Evolutionary conservation across 2,329 filamentous ascomycete species (phyloP), one percentile per base, ranked within the genome.

Genomic region (Microdochium bolleyi): DNA sequence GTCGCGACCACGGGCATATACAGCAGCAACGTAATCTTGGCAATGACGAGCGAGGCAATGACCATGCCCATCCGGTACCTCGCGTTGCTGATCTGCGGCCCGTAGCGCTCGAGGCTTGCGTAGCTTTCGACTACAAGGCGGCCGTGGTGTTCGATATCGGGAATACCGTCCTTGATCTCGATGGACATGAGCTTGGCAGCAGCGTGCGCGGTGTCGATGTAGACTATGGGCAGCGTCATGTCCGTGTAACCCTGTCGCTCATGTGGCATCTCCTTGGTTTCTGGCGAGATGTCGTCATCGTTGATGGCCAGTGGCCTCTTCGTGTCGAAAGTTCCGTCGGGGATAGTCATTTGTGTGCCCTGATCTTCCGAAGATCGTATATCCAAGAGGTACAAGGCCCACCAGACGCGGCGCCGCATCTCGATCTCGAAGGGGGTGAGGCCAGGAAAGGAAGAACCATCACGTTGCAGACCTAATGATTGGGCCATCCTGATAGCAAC

Each of bases 21-120:
- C 2, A 89, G 78, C 55, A 91, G 78, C 34, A 94, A 75, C 71
- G 85, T 89, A 73, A 91, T 83, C 68, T 91, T 92, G 51, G 84
- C 84, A 70, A 91, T 80, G 56, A 92, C 83, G 30, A 92, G 74
- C 10, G 87, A 80, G 2, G 82, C 78, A 24, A 89, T 75, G 25
- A 86, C 87, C 3, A 72, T 55, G 0, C 60, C 60, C 0, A 72
- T 68, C 73, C 74, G 74, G 51, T 69, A 66, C 1, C 56, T 50
- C 21, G 73, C 63, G 50, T 68, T 65, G 0, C 53, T 22, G 22
- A 27, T 14, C 24, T 30, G 25, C 13, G 14, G 13, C 2, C 11
- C 11, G 14, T 19, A 49, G 24, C 24, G 21, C 16, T 80, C 68
- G 8, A 79, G 58, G 8, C 60, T 67, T 8, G 49, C 49, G 19